Percentiles rank a stretch among this genome's conserved stretches.
Conservation (phyloP, 768 basidiomycete genomes). For the Lactarius vividus region DNA sequence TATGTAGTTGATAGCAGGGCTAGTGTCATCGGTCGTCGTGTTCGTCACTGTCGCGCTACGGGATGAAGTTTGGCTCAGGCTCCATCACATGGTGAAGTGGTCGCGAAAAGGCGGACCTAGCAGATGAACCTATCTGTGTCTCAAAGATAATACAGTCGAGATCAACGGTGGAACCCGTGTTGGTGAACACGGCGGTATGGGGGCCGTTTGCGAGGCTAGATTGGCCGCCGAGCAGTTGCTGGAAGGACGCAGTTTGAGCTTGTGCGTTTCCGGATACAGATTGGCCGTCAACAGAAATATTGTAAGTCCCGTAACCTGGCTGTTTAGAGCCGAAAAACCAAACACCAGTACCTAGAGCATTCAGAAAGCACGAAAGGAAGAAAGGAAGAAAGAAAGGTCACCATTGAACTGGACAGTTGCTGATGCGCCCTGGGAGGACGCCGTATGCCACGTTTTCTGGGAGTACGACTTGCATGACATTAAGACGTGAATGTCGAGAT, state of each 20-base stretch:
- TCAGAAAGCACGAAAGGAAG: background rate
- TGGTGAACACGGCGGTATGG: conserved; percentile 49
- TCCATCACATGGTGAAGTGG: background rate
- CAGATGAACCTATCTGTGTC: conserved; percentile 36
- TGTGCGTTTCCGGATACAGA: conserved; percentile 39
- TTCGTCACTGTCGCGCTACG: conserved; percentile 29
- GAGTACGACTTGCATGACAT: conserved; percentile 41
- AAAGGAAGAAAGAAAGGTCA: background rate
- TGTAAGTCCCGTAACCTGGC: conserved; percentile 48
- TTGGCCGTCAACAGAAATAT: conserved; percentile 45
- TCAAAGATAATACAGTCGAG: conserved; percentile 49
- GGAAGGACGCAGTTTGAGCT: conserved; percentile 31
- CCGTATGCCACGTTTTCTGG: conserved; percentile 44
- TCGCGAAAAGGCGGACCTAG: conserved; percentile 36
- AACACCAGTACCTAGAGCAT: conserved; percentile 43
- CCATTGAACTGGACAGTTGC: conserved; percentile 53
- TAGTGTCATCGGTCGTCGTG: conserved; percentile 43
- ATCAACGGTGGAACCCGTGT: conserved; percentile 44
- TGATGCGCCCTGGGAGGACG: conserved; percentile 44
- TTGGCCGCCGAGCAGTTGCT: conserved; percentile 45
- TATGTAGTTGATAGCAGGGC: conserved; percentile 39
- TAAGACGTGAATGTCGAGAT: conserved; percentile 3
- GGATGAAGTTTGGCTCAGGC: background rate
- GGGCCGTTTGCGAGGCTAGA: conserved; percentile 43
- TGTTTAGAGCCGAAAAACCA: conserved; percentile 48